These are phyloP conservation scores for Pistacia integerrima DNA, from an alignment of 345 rosid species.

Conservation along the genomic window DNA sequence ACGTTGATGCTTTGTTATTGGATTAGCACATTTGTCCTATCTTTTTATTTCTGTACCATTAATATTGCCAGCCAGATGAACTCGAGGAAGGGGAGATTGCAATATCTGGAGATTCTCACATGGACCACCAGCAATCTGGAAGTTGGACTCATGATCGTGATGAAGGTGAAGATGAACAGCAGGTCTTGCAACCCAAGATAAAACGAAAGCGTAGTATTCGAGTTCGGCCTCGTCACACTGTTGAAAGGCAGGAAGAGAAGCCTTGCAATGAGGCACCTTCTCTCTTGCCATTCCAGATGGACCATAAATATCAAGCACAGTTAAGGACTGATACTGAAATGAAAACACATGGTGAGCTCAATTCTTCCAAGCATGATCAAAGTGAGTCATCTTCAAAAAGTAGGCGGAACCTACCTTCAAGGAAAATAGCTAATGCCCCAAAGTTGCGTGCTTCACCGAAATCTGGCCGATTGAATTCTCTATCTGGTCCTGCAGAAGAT, in stretches of 20 bases:
- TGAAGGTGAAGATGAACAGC: slow-evolving; percentile 98
- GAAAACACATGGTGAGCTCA: slow-evolving; percentile 39
- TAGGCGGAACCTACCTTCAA: slow-evolving; percentile 60
- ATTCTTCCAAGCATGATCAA: slow-evolving; percentile 62
- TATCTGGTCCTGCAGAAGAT: slow-evolving; percentile 56
- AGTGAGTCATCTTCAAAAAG: slow-evolving; percentile 64
- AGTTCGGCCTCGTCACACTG: slow-evolving; percentile 76
- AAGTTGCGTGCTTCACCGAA: slow-evolving; percentile 70
- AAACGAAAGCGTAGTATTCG: slow-evolving; percentile 97
- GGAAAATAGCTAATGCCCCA: slow-evolving; percentile 65
- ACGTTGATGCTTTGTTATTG: slow-evolving; percentile 8
- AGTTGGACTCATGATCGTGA: slow-evolving; percentile 95
- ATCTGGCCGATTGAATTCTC: slow-evolving; percentile 62
- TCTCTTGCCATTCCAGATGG: slow-evolving; percentile 49
- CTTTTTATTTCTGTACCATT: slow-evolving; percentile 30
- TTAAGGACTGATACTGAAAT: slow-evolving; percentile 55
- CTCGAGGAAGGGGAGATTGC: slow-evolving; percentile 99
- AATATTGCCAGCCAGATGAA: slow-evolving; percentile 73
- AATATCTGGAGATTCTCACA: slow-evolving; percentile 89
- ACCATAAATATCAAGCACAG: slow-evolving; percentile 65
- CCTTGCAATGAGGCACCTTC: slow-evolving; percentile 46
- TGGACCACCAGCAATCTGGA: slow-evolving; percentile 89
- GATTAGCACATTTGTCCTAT: slow-evolving; percentile 16
- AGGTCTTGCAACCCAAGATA: slow-evolving; percentile 94
- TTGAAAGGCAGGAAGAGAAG: slow-evolving; percentile 70